Conservation (phyloP, 1,284 basidiomycete genomes). For the Tilletia horrida region DNA sequence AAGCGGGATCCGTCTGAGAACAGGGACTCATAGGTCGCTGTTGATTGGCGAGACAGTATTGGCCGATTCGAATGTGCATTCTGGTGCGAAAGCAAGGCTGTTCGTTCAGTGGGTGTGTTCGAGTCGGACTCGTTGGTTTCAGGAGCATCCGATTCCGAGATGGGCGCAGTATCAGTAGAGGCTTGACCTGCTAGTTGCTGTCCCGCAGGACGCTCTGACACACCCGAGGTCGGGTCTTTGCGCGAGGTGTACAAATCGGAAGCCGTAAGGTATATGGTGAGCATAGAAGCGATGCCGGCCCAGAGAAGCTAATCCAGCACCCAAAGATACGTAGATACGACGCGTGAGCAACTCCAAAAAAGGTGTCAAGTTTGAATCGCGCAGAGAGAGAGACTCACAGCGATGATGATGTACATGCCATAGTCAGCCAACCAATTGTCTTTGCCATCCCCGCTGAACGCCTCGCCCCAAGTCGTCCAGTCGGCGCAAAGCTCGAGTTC, state of each 20-base stretch:
- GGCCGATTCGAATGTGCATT: neutral
- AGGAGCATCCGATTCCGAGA: neutral
- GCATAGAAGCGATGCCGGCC: conserved; percentile 59
- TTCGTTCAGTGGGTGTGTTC: neutral
- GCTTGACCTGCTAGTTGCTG: neutral
- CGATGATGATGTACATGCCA: conserved; percentile 64
- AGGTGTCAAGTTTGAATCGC: no score
- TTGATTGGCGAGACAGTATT: neutral
- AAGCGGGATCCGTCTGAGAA: neutral
- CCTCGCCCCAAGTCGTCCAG: conserved; percentile 69
- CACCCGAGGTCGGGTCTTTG: conserved; percentile 17
- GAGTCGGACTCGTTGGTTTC: neutral
- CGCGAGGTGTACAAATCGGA: conserved; percentile 39
- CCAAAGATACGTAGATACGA: neutral
- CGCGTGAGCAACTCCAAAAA: no score
- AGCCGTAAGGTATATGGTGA: conserved; percentile 83
- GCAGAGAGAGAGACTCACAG: conserved; percentile 20
- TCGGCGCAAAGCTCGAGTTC: conserved; percentile 61
- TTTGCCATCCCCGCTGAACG: conserved; percentile 22
- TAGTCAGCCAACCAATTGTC: conserved; percentile 65
- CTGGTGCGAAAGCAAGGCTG: neutral
- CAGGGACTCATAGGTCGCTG: conserved; percentile 7
- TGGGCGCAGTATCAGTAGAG: no score
- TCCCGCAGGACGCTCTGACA: conserved; percentile 1
- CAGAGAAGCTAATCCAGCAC: conserved; percentile 31